A percentile compares a stretch with the other conserved stretches of the same genome.
These are phyloP conservation scores for Candida nanaspora DNA, from an alignment of 805 yeast genomes.

Conservation along the genomic window DNA sequence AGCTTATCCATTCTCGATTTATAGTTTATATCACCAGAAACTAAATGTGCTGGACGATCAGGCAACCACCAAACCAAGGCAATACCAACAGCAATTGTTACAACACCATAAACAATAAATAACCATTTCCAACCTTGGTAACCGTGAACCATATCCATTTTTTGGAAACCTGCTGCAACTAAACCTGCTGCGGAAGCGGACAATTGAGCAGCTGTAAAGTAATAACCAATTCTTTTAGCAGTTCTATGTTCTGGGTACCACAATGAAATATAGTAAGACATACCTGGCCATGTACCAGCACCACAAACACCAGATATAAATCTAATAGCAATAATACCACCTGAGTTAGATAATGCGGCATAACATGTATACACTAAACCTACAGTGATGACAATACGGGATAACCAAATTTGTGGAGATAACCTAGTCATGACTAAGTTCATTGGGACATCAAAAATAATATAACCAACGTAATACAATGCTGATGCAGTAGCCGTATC, in stretches of 20 bases:
- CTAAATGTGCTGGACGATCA: constrained; percentile 50
- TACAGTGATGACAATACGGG: constrained; percentile 68
- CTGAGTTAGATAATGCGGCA: constrained; percentile 44
- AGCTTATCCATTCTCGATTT: constrained; percentile 12
- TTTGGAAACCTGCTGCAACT: constrained; percentile 83
- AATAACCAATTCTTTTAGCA: constrained; percentile 77
- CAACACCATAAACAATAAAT: constrained; percentile 67
- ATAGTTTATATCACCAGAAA: constrained; percentile 4
- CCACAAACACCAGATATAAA: constrained; percentile 70
- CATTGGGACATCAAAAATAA: constrained; percentile 84
- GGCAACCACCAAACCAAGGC: constrained; percentile 79
- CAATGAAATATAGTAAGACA: constrained; percentile 73
- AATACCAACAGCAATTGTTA: constrained; percentile 60
- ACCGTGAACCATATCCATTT: constrained; percentile 66
- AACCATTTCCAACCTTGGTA: constrained; percentile 84
- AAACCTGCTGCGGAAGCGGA: constrained; percentile 86
- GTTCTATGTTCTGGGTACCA: constrained; percentile 81
- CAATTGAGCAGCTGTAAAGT: constrained; percentile 88
- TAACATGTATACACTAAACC: constrained; percentile 76
- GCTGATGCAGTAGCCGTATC: constrained; percentile 73
- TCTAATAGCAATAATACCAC: constrained; percentile 65
- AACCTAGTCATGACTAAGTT: constrained; percentile 76
- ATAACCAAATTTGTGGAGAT: constrained; percentile 80
- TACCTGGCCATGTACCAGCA: constrained; percentile 89
- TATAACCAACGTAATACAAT: constrained; percentile 74